Conservation (phyloP, 257 asterid genomes). For the Fraxinus excelsior region DNA sequence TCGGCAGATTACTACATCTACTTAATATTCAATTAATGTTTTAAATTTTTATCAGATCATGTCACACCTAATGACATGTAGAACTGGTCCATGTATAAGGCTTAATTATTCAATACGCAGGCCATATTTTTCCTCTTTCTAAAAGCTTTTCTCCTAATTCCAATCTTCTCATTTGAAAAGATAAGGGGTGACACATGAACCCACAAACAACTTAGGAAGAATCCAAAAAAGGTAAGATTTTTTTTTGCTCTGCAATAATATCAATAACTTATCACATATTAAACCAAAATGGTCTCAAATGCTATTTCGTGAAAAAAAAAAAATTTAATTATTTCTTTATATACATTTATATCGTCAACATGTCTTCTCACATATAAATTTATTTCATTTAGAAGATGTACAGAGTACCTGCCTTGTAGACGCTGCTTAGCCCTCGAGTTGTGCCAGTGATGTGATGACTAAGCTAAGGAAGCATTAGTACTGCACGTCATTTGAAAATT, state of each 20-base stretch:
- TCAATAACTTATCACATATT: not conserved
- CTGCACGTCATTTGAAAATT: too few relatives aligned
- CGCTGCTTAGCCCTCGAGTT: too few relatives aligned
- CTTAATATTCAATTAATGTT: not conserved
- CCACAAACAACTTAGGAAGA: not conserved
- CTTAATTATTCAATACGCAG: not conserved
- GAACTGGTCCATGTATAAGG: not conserved
- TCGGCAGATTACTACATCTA: too few relatives aligned
- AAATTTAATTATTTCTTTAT: too few relatives aligned
- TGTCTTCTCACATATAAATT: not conserved
- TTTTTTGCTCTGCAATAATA: not conserved
- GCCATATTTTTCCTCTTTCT: not conserved
- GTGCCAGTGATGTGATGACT: too few relatives aligned
- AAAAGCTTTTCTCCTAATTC: conserved; percentile 2
- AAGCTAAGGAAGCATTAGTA: not conserved
- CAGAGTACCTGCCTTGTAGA: too few relatives aligned
- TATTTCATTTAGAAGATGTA: too few relatives aligned
- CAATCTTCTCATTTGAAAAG: not conserved
- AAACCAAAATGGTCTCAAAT: not conserved
- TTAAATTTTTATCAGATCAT: not conserved
- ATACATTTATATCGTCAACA: not conserved
- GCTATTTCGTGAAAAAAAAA: not conserved
- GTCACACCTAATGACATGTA: not conserved
- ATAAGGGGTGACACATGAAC: not conserved
- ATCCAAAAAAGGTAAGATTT: not conserved